phyloP scores from a whole-genome alignment of 2,329 filamentous ascomycete genomes.

The Clonostachys chloroleuca region DNA sequence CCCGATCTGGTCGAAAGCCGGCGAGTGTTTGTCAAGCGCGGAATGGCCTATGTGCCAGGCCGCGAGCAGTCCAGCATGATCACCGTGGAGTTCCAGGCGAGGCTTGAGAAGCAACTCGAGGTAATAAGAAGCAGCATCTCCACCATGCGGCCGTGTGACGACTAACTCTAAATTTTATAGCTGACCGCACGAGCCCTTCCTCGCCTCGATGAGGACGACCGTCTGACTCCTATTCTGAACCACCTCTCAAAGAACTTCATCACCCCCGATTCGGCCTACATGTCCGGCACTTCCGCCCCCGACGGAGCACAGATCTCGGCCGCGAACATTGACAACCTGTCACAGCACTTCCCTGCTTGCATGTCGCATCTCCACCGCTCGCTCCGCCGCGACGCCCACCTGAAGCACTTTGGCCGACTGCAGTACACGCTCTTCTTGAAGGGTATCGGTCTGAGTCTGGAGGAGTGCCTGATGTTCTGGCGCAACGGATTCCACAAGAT shows the following conservation, averaged over 20 bases:
- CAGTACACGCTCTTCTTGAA: constrained; percentile 98
- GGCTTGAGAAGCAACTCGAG: constrained; percentile 79
- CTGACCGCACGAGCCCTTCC: constrained; percentile 88
- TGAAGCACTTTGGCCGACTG: constrained; percentile 89
- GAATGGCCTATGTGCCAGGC: constrained; percentile 87
- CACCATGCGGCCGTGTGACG: neutral
- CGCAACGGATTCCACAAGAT: constrained; percentile 78
- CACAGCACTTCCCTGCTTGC: constrained; percentile 82
- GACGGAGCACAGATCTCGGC: constrained; percentile 73
- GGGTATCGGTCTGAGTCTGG: constrained; percentile 86
- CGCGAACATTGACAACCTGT: constrained; percentile 73
- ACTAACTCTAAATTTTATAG: constrained; percentile 31
- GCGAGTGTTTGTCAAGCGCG: constrained; percentile 69
- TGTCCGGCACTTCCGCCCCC: constrained; percentile 54
- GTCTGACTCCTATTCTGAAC: constrained; percentile 63
- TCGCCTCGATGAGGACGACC: constrained; percentile 92
- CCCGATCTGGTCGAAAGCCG: constrained; percentile 83
- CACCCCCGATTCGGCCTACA: constrained; percentile 82
- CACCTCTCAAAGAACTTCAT: constrained; percentile 95
- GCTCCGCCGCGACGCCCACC: constrained; percentile 79
- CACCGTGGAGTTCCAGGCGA: constrained; percentile 75
- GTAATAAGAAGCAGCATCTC: constrained; percentile 33
- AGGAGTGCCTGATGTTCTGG: constrained; percentile 92
- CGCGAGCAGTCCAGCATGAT: constrained; percentile 87
- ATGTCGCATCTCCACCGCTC: constrained; percentile 90